Evolutionary conservation across 169 alveolate species (phyloP).

Genomic region (Cryptosporidium viatorum): DNA sequence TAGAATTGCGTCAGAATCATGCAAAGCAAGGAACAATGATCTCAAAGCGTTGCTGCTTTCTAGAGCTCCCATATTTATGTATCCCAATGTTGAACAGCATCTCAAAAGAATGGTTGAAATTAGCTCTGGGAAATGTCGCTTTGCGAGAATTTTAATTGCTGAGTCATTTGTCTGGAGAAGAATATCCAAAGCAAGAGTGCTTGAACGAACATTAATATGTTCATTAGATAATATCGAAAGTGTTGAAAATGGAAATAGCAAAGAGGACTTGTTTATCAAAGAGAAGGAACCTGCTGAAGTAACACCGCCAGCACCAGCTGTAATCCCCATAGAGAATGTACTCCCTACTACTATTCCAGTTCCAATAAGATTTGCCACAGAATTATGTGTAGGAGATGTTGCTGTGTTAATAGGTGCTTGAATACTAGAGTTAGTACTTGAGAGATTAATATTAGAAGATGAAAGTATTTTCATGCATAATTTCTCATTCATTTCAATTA

Average conservation of each 20-base stretch:
- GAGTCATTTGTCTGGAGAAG: slow-evolving; percentile 64
- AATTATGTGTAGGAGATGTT: slow-evolving; percentile 23
- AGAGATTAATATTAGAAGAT: not conserved
- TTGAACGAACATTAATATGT: slow-evolving; percentile 55
- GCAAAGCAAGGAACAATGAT: slow-evolving; percentile 45
- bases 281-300: not conserved
- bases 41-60: slow-evolving; percentile 62
- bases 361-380: slow-evolving; percentile 36
- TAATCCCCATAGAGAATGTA: not conserved
- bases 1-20: slow-evolving; percentile 33
- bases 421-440: not conserved
- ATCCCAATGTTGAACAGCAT: slow-evolving; percentile 73
- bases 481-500: slow-evolving; percentile 37
- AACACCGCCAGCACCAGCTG: not conserved
- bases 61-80: slow-evolving; percentile 72
- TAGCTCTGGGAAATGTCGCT: slow-evolving; percentile 57
- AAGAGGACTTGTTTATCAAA: slow-evolving; percentile 6
- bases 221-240: slow-evolving; percentile 41
- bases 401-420: not conserved
- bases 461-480: slow-evolving; percentile 12
- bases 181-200: slow-evolving; percentile 58
- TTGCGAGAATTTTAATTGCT: slow-evolving; percentile 52
- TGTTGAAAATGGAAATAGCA: not conserved
- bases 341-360: slow-evolving; percentile 6
- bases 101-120: slow-evolving; percentile 52